Base-by-base conservation (phyloP, 2,329 filamentous ascomycete species). In the Leptographium radiaticola region DNA sequence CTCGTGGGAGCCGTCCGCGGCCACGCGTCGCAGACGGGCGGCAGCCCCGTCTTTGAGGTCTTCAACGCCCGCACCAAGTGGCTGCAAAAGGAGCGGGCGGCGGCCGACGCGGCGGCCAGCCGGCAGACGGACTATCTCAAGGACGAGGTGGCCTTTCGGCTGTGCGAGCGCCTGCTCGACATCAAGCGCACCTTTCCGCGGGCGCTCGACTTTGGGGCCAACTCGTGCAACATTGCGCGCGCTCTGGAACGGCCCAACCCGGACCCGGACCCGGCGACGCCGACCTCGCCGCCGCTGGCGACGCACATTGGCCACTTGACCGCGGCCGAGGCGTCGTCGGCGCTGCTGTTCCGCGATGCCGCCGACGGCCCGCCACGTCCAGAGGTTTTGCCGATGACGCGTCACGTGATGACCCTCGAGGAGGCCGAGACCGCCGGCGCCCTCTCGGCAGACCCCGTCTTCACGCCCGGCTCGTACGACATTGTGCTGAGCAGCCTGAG, bases 121-220 rank as follows among this genome's bases (percentile, higher is more conserved):
- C 79, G 91, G 16, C 79, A 87, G 62, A 85, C 89, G 30, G 93
- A 97, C 70, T 97, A 97, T 65, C 73, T 98, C 54, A 89, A 90
- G 66, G 89, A 97, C 65, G 91, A 97, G 67, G 86, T 96, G 6
- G 93, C 93, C 51, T 75, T 76, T 47, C 80, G 93, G 50, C 72
- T 98, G 31, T 88, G 87, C 62, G 91, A 97, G 62, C 79, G 93
- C 48, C 74, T 98, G 50, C 75, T 97, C 60, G 90, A 97, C 66
- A 94, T 98, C 72, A 95, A 95, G 63, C 86, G 93, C 36, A 76
- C 82, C 54, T 96, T 95, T 62, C 80, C 86, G 46, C 77, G 81
- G 59, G 89, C 89, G 30, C 85, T 98, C 57, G 93, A 98, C 68
- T 82, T 96, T 36, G 93, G 93, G 58, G 91, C 93, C 58, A 95